phyloP scores from a whole-genome alignment of 208 protist species.

The Acanthamoeba royreba region DNA sequence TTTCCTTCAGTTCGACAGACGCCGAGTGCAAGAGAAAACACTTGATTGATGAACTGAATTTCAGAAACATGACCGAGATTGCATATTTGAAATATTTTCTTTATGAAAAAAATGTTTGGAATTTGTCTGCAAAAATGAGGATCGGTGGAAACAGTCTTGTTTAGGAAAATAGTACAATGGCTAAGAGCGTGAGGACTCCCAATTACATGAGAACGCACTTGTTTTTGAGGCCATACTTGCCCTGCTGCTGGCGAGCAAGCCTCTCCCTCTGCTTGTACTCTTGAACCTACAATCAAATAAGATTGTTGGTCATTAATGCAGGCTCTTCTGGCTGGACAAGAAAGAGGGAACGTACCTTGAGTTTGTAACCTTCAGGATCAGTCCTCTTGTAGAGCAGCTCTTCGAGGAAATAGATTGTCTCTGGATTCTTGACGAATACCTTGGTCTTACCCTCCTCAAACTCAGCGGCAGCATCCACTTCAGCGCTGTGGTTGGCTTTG shows the following conservation, averaged over 20 bases:
- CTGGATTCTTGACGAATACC: constrained; percentile 89
- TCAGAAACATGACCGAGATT: too few species aligned
- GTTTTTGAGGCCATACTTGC: constrained; percentile 56
- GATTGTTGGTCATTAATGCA: neutral
- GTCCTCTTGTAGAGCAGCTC: constrained; percentile 79
- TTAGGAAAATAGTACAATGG: too few species aligned
- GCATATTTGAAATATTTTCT: too few species aligned
- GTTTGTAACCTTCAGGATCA: constrained; percentile 68
- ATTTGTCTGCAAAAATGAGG: too few species aligned
- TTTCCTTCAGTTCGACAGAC: too few species aligned
- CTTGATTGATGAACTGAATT: too few species aligned
- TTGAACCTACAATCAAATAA: constrained; percentile 21
- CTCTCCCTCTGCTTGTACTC: constrained; percentile 68
- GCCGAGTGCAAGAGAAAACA: too few species aligned
- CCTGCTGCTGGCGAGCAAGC: constrained; percentile 47
- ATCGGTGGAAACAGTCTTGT: too few species aligned
- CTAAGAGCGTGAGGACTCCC: too few species aligned
- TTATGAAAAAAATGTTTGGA: too few species aligned
- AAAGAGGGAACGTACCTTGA: neutral
- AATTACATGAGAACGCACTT: constrained; percentile 68
- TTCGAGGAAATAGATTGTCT: constrained; percentile 88
- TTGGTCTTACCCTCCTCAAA: constrained; percentile 88
- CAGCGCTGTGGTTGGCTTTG: constrained; percentile 24
- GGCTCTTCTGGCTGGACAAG: neutral
- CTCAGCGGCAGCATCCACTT: constrained; percentile 69